Conservation (phyloP, 331 rosid species). For the Malus hybrid region DNA sequence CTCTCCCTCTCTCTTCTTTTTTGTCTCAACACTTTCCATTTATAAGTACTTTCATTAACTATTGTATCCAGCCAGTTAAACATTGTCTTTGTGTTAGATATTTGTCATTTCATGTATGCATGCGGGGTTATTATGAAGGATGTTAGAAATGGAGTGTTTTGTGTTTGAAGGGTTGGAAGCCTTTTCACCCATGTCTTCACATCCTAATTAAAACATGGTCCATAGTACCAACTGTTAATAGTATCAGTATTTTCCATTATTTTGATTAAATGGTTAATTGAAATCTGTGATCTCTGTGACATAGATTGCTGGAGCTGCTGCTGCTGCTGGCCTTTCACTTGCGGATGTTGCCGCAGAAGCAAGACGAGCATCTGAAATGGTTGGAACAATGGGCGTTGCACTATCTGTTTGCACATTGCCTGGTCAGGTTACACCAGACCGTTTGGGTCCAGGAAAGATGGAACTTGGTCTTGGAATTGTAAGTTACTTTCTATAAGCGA, state of each 20-base stretch:
- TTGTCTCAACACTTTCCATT: neutral
- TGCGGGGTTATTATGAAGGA: neutral
- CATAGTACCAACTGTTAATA: neutral
- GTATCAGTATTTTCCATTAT: neutral
- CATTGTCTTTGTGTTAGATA: neutral
- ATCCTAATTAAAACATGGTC: neutral
- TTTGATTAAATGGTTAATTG: neutral
- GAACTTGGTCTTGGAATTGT: constrained; percentile 95
- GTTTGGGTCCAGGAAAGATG: constrained; percentile 81
- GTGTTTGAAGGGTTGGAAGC: neutral
- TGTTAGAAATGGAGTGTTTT: neutral
- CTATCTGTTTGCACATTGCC: constrained; percentile 78
- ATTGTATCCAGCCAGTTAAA: neutral
- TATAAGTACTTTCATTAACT: neutral
- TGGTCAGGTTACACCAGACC: constrained; percentile 76
- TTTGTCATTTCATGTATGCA: neutral
- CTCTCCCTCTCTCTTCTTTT: constrained; percentile 7
- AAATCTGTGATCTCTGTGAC: constrained; percentile 3
- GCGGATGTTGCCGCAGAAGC: constrained; percentile 79
- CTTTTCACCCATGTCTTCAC: constrained; percentile 2
- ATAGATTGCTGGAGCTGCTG: constrained; percentile 98
- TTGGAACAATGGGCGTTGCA: constrained; percentile 97
- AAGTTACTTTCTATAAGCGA: constrained; percentile 25
- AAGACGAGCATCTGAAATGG: constrained; percentile 74
- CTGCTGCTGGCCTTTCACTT: constrained; percentile 80